Conservation (phyloP, 306 rosid genomes). For the Glycyrrhiza uralensis region DNA sequence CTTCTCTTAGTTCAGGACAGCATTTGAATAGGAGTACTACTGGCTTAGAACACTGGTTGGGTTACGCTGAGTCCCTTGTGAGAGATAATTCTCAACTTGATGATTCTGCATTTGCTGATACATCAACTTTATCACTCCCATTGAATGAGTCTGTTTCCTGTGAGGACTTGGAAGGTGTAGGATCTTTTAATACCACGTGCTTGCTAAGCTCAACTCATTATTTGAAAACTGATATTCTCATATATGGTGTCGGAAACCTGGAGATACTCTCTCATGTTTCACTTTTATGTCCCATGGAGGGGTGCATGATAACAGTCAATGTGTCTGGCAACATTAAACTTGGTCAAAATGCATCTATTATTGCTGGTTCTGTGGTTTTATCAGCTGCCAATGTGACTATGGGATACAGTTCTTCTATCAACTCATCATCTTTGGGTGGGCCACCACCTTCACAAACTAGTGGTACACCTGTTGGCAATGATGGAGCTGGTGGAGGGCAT, state of each 20-base stretch:
- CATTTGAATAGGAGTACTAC: slow-evolving; percentile 33
- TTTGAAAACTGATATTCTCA: slow-evolving; percentile 56
- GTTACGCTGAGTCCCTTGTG: slow-evolving; percentile 34
- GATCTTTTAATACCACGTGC: slow-evolving; percentile 91
- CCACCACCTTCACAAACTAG: slow-evolving; percentile 95
- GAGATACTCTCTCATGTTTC: slow-evolving; percentile 86
- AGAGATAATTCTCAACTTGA: slow-evolving; percentile 35
- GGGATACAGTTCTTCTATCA: slow-evolving; percentile 60
- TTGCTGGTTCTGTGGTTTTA: slow-evolving; percentile 84
- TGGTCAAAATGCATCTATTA: slow-evolving; percentile 67
- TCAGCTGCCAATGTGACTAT: slow-evolving; percentile 73
- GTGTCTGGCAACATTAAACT: slow-evolving; percentile 89
- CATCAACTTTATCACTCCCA: slow-evolving; percentile 34
- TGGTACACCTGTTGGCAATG: slow-evolving; percentile 86
- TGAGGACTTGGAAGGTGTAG: slow-evolving; percentile 90
- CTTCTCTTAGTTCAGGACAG: slow-evolving; percentile 46
- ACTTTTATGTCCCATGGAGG: slow-evolving; percentile 69
- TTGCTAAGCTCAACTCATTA: slow-evolving; percentile 67
- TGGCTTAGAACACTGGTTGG: slow-evolving; percentile 35
- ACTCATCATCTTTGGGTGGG: slow-evolving; percentile 89
- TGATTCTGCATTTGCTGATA: slow-evolving; percentile 23
- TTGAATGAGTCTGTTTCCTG: slow-evolving; percentile 54
- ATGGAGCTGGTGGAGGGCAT: slow-evolving; percentile 97
- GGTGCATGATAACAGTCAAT: slow-evolving; percentile 68
- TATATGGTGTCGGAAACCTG: slow-evolving; percentile 82